Conservation (phyloP, 2,329 filamentous ascomycete genomes). For the Emmonsia crescens region DNA sequence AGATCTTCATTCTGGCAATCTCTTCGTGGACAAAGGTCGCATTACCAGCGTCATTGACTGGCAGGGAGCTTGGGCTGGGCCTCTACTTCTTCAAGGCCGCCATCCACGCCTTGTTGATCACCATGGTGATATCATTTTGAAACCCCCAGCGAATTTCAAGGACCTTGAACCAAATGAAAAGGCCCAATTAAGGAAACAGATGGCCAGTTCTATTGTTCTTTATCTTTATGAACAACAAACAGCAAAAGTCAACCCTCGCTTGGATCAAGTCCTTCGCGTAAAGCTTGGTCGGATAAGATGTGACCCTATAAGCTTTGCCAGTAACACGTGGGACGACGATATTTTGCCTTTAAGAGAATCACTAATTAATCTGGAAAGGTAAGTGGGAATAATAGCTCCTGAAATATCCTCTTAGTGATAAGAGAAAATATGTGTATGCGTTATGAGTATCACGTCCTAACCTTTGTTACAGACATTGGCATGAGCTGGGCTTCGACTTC, state of each 20-base stretch:
- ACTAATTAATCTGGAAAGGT: conserved; percentile 23
- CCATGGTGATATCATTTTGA: conserved; percentile 17
- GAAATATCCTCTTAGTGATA: conserved; percentile 5
- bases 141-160: conserved; percentile 18
- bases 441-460: conserved; percentile 7
- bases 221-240: conserved; percentile 2
- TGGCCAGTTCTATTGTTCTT: not conserved
- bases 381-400: conserved; percentile 12
- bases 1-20: conserved; percentile 29
- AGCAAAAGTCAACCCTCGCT: conserved; percentile 6
- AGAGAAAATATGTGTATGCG: not conserved
- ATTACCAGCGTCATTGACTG: conserved; percentile 35
- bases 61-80: conserved; percentile 27
- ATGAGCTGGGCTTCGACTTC: conserved; percentile 19
- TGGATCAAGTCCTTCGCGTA: conserved; percentile 2
- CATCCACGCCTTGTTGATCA: conserved; percentile 19
- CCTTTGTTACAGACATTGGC: conserved; percentile 19
- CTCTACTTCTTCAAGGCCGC: conserved; percentile 17
- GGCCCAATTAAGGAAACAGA: not conserved
- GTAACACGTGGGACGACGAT: conserved; percentile 21
- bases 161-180: conserved; percentile 6
- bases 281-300: conserved; percentile 11
- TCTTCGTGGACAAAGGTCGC: conserved; percentile 27
- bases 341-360: conserved; percentile 19
- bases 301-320: conserved; percentile 18